Evolutionary conservation across 495 filamentous ascomycete species (phyloP).

Genomic region (Xylaria cubensis): DNA sequence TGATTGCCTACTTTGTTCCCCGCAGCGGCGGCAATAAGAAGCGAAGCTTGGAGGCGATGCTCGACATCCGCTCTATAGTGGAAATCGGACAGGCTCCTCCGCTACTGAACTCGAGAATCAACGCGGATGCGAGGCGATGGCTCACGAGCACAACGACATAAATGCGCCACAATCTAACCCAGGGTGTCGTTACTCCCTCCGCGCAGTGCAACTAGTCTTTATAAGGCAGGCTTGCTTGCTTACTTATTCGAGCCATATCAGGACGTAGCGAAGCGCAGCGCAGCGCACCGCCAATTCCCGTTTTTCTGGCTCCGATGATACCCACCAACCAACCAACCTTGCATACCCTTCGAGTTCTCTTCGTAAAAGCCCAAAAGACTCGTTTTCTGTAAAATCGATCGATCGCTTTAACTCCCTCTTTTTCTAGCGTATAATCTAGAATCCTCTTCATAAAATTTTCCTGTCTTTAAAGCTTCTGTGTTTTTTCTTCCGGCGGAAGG

Average conservation of each 20-base stretch:
- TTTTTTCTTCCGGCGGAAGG: not conserved
- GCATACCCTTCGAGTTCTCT: constrained; percentile 13
- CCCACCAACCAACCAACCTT: constrained; percentile 1
- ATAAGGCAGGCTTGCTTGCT: not conserved
- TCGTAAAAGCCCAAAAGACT: not conserved
- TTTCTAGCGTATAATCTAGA: constrained; percentile 16
- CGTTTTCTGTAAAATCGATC: constrained; percentile 9
- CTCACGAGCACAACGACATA: constrained; percentile 24
- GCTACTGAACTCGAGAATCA: constrained; percentile 32
- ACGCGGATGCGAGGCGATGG: constrained; percentile 32
- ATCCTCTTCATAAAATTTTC: not conserved
- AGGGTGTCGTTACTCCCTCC: not conserved
- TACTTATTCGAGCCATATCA: not conserved
- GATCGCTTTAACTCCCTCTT: not conserved
- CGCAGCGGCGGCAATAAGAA: constrained; percentile 18
- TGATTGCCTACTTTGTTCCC: constrained; percentile 54
- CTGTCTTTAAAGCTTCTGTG: not conserved
- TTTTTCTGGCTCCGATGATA: constrained; percentile 21
- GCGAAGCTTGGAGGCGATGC: constrained; percentile 40
- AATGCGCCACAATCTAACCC: not conserved
- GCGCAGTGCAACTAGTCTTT: not conserved
- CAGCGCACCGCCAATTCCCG: constrained; percentile 4
- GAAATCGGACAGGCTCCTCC: constrained; percentile 28
- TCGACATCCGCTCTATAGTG: constrained; percentile 31
- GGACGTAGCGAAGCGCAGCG: not conserved